These are phyloP conservation scores for Trypanosoma platydactyli DNA, from an alignment of 208 protist genomes.

Conservation along the genomic window DNA sequence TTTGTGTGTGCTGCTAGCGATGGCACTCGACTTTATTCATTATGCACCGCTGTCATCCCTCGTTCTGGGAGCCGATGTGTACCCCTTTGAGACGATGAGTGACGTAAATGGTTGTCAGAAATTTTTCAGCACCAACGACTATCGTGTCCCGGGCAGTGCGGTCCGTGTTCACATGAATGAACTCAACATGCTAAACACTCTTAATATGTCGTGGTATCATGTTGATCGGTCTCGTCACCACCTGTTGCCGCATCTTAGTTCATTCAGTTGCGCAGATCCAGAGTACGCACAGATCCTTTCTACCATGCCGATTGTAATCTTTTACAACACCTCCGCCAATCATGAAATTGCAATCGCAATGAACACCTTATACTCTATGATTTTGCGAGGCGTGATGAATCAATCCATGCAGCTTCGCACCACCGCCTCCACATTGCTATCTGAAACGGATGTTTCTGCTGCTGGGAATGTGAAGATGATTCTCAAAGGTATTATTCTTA, in stretches of 20 bases:
- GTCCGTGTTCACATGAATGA: not conserved
- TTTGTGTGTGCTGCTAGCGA: conserved; percentile 57
- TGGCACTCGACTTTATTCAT: conserved; percentile 56
- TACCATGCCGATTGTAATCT: conserved; percentile 29
- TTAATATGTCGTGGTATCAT: conserved; percentile 20
- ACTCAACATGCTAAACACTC: conserved; percentile 9
- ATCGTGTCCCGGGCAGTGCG: not conserved
- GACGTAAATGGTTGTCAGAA: conserved; percentile 1
- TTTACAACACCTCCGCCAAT: conserved; percentile 55
- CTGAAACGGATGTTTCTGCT: conserved; percentile 20
- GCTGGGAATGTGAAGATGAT: conserved; percentile 37
- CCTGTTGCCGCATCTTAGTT: not conserved
- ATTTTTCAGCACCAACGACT: not conserved
- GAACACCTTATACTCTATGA: conserved; percentile 38
- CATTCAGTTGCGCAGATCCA: conserved; percentile 5
- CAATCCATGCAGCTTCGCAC: conserved; percentile 25
- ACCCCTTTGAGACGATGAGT: conserved; percentile 11
- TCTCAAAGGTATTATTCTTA: conserved; percentile 57
- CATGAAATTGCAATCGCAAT: conserved; percentile 44
- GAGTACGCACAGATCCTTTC: conserved; percentile 24
- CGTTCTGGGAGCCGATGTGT: not conserved
- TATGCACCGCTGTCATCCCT: not conserved
- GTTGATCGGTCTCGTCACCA: conserved; percentile 11
- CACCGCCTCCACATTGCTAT: conserved; percentile 14
- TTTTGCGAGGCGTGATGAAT: conserved; percentile 23